phyloP scores from a whole-genome alignment of 768 basidiomycete genomes.

The Chalciporus pseudorubinellus region DNA sequence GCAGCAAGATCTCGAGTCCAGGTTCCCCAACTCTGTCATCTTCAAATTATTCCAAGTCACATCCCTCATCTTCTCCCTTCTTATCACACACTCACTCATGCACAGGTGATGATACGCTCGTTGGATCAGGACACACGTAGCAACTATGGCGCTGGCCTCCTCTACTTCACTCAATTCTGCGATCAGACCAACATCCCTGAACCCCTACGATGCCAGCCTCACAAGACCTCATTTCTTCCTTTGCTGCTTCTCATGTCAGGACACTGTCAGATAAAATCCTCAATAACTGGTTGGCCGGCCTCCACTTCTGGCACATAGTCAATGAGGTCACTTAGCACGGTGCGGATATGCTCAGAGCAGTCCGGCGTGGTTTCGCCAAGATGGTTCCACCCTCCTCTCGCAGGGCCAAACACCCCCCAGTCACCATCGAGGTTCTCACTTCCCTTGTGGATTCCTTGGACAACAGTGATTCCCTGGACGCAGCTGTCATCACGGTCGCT shows the following conservation, averaged over 20 bases:
- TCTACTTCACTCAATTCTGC: constrained; percentile 38
- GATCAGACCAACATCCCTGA: constrained; percentile 34
- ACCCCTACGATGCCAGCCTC: neutral
- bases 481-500: constrained; percentile 31
- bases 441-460: constrained; percentile 23
- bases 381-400: constrained; percentile 14
- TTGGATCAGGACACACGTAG: neutral
- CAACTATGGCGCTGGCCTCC: neutral
- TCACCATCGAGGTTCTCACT: constrained; percentile 35
- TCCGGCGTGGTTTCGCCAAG: constrained; percentile 8
- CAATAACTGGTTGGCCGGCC: constrained; percentile 34
- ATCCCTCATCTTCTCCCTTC: neutral
- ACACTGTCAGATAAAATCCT: constrained; percentile 20
- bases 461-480: constrained; percentile 8
- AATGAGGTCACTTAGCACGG: neutral
- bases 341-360: neutral
- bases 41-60: neutral
- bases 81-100: neutral
- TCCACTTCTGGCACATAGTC: constrained; percentile 35
- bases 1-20: neutral
- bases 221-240: constrained; percentile 32
- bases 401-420: constrained; percentile 28
- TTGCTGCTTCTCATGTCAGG: constrained; percentile 21
- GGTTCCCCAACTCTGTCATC: neutral
- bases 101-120: neutral